Conservation (phyloP, 495 filamentous ascomycete species). For the Chaetomium cochliodes region DNA sequence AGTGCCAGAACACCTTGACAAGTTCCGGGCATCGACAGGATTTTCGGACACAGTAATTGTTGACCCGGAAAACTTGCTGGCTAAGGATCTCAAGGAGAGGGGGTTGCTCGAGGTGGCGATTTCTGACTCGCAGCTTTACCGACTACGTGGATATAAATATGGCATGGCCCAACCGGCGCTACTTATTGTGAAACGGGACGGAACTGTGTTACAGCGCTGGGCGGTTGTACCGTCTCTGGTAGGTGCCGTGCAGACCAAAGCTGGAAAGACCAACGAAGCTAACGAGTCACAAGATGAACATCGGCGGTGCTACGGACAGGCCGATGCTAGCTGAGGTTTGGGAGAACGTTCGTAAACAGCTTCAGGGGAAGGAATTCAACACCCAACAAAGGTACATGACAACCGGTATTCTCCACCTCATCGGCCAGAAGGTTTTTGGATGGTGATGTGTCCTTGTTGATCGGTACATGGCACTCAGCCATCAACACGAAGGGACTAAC, state of each 20-base stretch:
- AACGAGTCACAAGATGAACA: background rate
- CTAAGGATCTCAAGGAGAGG: background rate
- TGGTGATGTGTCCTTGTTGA: background rate
- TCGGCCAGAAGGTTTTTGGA: background rate
- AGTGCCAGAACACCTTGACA: background rate
- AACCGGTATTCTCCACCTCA: background rate
- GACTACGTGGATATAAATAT: background rate
- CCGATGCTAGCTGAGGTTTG: background rate
- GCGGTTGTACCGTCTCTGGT: background rate
- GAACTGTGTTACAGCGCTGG: background rate
- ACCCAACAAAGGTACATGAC: background rate
- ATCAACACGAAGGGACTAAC: too few relatives aligned
- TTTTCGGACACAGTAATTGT: background rate
- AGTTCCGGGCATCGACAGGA: background rate
- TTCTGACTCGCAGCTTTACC: background rate
- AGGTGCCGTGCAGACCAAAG: background rate
- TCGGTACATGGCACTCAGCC: too few relatives aligned
- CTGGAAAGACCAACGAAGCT: background rate
- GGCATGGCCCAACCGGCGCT: background rate
- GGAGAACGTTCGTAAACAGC: background rate
- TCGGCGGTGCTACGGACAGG: slow-evolving; percentile 1
- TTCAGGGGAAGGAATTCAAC: background rate
- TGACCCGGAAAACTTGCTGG: background rate
- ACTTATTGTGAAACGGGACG: background rate
- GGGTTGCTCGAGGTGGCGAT: background rate